Percentiles rank a stretch among this genome's conserved stretches.
phyloP scores from a whole-genome alignment of 164 flowering plant species.

The Chloranthus sessilifolius region DNA sequence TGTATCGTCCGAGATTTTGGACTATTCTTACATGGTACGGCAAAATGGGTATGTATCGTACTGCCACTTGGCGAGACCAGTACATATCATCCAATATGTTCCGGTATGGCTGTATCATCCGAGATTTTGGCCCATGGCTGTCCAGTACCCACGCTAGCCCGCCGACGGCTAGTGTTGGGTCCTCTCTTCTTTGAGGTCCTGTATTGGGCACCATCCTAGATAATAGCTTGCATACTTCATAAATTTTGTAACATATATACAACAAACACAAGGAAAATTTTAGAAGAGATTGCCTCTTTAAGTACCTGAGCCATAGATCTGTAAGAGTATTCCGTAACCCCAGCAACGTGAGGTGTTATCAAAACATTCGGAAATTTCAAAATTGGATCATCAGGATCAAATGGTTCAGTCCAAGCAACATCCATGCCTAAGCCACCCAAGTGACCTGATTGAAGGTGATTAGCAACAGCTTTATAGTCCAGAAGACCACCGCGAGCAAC shows the following conservation, averaged over 20 bases:
- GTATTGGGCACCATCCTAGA: not conserved
- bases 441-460: constrained; percentile 66
- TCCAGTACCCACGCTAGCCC: no score
- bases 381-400: constrained; percentile 79
- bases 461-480: constrained; percentile 58
- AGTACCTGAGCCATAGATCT: constrained; percentile 86
- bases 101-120: no score
- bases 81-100: no score
- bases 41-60: no score
- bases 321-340: constrained; percentile 76
- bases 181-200: not conserved
- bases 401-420: constrained; percentile 97
- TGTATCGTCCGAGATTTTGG: no score
- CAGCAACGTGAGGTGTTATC: constrained; percentile 88
- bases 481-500: constrained; percentile 86
- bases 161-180: not conserved
- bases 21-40: no score
- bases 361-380: constrained; percentile 68
- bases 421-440: constrained; percentile 88
- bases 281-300: no score
- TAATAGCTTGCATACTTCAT: not conserved
- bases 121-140: no score
- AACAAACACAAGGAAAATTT: no score
- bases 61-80: no score
- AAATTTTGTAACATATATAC: not conserved